Evolutionary conservation across 176 grass and related monocot species (phyloP), one percentile per base, ranked within the genome.

Genomic region (Elaeis guineensis): DNA sequence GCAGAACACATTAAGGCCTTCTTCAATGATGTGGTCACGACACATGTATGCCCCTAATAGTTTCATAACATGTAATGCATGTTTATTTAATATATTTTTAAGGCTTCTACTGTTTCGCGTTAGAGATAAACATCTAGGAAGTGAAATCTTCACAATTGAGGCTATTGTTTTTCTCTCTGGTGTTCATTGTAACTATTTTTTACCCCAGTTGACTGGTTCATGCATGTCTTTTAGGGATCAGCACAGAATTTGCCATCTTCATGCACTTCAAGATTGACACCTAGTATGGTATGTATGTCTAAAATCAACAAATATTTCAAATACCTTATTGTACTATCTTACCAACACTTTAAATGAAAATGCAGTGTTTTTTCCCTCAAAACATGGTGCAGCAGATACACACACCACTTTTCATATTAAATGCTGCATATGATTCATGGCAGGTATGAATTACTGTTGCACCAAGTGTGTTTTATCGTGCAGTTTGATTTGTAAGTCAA

Each of bases 351-450:
- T 2, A 1, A 72, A 52, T 25, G 12, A 25, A 72, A 56, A 62
- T 77, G 51, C 89, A 95, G 89, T 89, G 85, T 51, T 89, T 95
- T 78, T 95, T 95, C 78, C 89, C 89, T 0, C 89, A 95, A 61
- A 73, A 95, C 23, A 65, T 95, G 25, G 65, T 89, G 55, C 81
- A 78, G 53, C 64, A 75, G 52, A 21, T 95, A 57, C 64, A 60
- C 30, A 89, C 85, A 24, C 81, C 89, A 1, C 39, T 95, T 29
- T 95, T 95, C 75, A 74, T 89, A 72, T 68, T 95, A 14, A 95
- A 83, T 72, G 67, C 89, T 75, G 89, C 85, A 49, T 95, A 95
- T 25, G 89, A 95, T 49, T 56, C 78, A 51, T 95, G 85, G 85
- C 89, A 95, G 81, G 89, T 79, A 79, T 25, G 35, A 44, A 44